Percentiles rank a stretch among this genome's conserved stretches.
Evolutionary conservation across 78 protist genomes (phyloP).

Genomic region (Dictyostelium purpureum): DNA sequence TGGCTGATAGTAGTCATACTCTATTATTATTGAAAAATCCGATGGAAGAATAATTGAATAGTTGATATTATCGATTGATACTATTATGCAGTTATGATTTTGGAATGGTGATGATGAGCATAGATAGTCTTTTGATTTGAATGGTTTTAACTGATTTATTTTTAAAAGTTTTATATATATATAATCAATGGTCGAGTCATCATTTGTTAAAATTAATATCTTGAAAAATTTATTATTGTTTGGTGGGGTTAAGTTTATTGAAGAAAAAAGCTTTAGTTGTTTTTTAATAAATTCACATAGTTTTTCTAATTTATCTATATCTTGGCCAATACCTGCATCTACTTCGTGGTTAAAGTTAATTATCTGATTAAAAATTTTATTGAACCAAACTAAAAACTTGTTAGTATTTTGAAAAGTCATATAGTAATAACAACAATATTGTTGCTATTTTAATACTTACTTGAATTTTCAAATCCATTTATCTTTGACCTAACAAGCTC

Average conservation of each 20-base stretch:
- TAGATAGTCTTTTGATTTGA: background rate
- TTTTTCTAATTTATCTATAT: background rate
- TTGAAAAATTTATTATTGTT: background rate
- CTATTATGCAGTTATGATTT: slow-evolving; percentile 14
- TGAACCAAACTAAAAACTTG: background rate
- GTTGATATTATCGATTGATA: background rate
- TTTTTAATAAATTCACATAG: background rate
- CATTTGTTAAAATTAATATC: background rate
- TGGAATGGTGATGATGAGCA: background rate
- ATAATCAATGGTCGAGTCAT: background rate
- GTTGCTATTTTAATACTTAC: background rate
- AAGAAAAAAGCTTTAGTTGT: background rate
- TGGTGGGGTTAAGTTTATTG: background rate
- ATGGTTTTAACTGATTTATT: background rate
- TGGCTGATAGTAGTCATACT: slow-evolving; percentile 15
- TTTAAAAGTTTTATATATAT: background rate
- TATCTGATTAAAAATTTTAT: background rate
- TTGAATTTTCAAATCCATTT: background rate
- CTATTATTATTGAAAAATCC: slow-evolving; percentile 15
- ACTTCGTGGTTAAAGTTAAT: background rate
- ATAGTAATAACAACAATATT: background rate
- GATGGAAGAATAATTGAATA: background rate
- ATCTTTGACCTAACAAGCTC: background rate
- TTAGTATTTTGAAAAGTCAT: too few relatives aligned
- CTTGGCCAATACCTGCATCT: background rate